Evolutionary conservation across 2,329 filamentous ascomycete species (phyloP).

Genomic region (Thielaviopsis populi): DNA sequence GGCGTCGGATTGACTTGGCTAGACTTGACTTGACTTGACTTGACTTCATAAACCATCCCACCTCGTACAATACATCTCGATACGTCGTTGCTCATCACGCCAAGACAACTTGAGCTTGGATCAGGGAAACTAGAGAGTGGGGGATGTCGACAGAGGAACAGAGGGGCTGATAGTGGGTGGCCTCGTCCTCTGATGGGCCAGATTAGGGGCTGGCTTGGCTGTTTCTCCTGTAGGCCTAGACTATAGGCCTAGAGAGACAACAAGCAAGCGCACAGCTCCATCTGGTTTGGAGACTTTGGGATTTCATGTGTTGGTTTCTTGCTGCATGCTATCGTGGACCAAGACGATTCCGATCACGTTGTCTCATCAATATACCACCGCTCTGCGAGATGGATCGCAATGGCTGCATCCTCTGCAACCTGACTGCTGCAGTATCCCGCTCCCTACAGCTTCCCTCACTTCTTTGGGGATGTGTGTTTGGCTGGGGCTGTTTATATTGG

Average conservation of each 20-base stretch:
- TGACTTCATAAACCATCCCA: neutral
- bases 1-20: no score
- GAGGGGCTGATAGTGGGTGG: no score
- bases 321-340: neutral
- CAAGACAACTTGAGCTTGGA: neutral
- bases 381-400: neutral
- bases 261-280: no score
- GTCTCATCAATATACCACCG: neutral
- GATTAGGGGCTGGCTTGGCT: no score
- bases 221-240: no score
- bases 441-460: neutral
- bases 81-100: neutral
- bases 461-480: neutral
- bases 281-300: no score
- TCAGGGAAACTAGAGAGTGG: neutral
- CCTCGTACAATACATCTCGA: neutral
- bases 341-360: neutral
- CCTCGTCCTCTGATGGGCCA: no score
- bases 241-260: no score
- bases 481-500: neutral
- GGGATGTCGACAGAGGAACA: neutral
- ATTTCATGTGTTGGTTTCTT: no score
- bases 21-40: no score
- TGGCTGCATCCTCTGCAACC: constrained; percentile 1
- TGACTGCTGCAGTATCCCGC: constrained; percentile 3